A percentile compares a stretch with the other conserved stretches of the same genome.
Evolutionary conservation across 768 basidiomycete species (phyloP).

Genomic region (Trametes coccinea): DNA sequence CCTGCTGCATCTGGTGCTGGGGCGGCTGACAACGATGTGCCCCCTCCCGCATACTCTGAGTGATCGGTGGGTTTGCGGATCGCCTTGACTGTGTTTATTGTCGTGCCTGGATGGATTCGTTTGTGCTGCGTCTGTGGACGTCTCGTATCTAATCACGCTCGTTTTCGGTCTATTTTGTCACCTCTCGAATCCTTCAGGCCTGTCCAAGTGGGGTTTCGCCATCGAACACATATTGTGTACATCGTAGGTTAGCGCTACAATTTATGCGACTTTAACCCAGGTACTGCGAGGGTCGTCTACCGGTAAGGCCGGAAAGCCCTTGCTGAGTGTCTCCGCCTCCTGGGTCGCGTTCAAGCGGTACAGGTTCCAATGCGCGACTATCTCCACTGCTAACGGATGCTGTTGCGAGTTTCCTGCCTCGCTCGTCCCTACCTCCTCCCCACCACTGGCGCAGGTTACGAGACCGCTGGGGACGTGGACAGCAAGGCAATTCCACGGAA

Average conservation of each 20-base stretch:
- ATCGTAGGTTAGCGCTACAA: not conserved
- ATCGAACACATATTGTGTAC: too few species aligned
- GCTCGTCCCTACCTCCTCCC: too few species aligned
- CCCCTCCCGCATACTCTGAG: constrained; percentile 3
- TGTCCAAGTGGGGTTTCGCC: too few species aligned
- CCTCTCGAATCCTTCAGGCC: too few species aligned
- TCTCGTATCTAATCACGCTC: too few species aligned
- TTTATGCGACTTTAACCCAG: not conserved
- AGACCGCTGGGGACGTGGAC: too few species aligned
- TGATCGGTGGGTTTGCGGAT: not conserved
- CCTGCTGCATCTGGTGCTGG: not conserved
- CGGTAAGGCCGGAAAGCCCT: not conserved
- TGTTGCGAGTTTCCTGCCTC: too few species aligned
- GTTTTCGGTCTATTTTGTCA: too few species aligned
- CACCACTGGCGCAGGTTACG: too few species aligned
- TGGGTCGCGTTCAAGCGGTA: not conserved
- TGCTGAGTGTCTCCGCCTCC: not conserved
- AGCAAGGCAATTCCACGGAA: too few species aligned
- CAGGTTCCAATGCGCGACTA: not conserved
- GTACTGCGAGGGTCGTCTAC: not conserved
- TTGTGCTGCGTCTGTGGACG: too few species aligned
- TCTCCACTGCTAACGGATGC: too few species aligned
- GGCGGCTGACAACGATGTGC: not conserved
- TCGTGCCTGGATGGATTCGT: not conserved
- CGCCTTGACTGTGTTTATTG: not conserved